These are phyloP conservation scores for Hypoxylon sp. DNA, from an alignment of 2,329 filamentous ascomycete species.

Conservation along the genomic window DNA sequence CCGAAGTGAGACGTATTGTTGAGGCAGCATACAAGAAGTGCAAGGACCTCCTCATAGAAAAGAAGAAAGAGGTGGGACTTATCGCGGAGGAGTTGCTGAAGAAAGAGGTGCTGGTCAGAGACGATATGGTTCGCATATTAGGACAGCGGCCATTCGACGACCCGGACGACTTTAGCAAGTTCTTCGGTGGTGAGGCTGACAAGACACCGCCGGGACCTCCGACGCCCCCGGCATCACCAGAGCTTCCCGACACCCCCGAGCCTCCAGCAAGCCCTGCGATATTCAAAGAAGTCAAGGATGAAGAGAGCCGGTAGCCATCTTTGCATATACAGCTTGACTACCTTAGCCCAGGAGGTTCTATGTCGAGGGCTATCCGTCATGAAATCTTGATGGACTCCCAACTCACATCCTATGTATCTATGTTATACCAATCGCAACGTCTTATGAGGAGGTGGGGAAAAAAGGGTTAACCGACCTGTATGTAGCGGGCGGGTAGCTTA, in stretches of 20 bases:
- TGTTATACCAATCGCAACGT: slow-evolving; percentile 29
- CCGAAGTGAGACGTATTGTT: slow-evolving; percentile 90
- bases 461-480: slow-evolving; percentile 7
- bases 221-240: slow-evolving; percentile 58
- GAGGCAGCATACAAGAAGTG: slow-evolving; percentile 94
- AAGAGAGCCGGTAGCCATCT: slow-evolving; percentile 41
- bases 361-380: slow-evolving; percentile 34
- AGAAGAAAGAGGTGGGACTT: slow-evolving; percentile 88
- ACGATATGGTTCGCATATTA: slow-evolving; percentile 91
- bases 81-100: slow-evolving; percentile 91
- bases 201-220: slow-evolving; percentile 69
- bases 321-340: slow-evolving; percentile 28
- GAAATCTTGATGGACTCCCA: slow-evolving; percentile 39
- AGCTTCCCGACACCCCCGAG: slow-evolving; percentile 54
- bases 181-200: slow-evolving; percentile 75
- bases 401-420: slow-evolving; percentile 43
- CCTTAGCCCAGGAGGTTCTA: slow-evolving; percentile 12
- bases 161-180: slow-evolving; percentile 90
- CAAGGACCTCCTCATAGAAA: slow-evolving; percentile 81
- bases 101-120: slow-evolving; percentile 91
- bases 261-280: slow-evolving; percentile 47
- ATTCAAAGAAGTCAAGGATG: slow-evolving; percentile 44
- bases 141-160: slow-evolving; percentile 88
- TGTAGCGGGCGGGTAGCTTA: slow-evolving; percentile 24
- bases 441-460: slow-evolving; percentile 14